phyloP scores from a whole-genome alignment of 2,329 filamentous ascomycete genomes.

The Claviceps sp. region DNA sequence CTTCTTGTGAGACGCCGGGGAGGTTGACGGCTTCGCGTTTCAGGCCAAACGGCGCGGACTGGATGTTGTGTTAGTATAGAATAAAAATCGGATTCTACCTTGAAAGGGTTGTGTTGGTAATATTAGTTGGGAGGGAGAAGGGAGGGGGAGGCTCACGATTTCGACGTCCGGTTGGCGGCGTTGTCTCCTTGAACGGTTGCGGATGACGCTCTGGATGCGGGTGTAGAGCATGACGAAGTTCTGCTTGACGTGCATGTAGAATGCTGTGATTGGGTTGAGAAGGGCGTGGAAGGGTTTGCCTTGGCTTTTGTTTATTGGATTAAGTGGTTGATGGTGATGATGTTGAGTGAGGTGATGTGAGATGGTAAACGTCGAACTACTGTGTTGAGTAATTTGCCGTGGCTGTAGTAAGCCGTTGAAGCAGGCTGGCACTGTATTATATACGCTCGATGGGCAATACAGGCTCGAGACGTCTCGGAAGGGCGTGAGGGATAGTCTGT shows the following conservation, averaged over 20 bases:
- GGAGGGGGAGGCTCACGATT: constrained; percentile 27
- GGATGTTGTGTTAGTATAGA: neutral
- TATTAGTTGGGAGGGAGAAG: too few relatives aligned
- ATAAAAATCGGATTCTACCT: too few relatives aligned
- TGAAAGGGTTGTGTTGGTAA: too few relatives aligned
- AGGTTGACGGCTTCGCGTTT: constrained; percentile 38
- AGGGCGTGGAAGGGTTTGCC: neutral
- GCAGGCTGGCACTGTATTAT: neutral
- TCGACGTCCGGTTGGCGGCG: constrained; percentile 28
- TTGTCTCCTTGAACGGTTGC: constrained; percentile 25
- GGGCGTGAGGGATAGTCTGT: neutral
- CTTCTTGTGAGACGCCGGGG: constrained; percentile 43
- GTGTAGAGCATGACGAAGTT: constrained; percentile 31
- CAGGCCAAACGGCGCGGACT: constrained; percentile 48
- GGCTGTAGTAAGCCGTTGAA: neutral
- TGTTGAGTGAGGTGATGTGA: neutral
- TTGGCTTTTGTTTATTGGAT: neutral
- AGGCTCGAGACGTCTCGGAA: neutral
- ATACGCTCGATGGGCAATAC: neutral
- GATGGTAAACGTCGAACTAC: too few relatives aligned
- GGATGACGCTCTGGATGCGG: constrained; percentile 31
- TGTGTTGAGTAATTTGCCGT: too few relatives aligned
- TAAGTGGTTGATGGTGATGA: neutral
- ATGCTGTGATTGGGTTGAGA: neutral
- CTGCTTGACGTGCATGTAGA: constrained; percentile 22